These are phyloP conservation scores for Shiraia bambusicola DNA, from an alignment of 2,329 filamentous ascomycete genomes.

Conservation along the genomic window DNA sequence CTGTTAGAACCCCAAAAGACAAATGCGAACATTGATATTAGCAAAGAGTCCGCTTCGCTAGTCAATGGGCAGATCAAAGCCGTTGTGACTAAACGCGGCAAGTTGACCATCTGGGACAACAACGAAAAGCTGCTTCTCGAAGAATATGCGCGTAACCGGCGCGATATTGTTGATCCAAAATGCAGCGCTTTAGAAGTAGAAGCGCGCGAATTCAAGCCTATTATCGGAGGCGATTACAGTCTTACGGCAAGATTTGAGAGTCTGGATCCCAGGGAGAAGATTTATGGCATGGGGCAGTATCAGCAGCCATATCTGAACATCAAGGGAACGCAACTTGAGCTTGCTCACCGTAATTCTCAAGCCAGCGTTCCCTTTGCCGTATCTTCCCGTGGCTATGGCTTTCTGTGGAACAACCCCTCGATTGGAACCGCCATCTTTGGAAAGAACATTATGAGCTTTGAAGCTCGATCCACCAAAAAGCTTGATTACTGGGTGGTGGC, in stretches of 20 bases:
- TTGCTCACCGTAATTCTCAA: slow-evolving; percentile 68
- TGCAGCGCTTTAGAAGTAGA: slow-evolving; percentile 59
- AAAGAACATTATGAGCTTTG: slow-evolving; percentile 62
- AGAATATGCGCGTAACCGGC: slow-evolving; percentile 55
- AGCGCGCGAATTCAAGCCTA: slow-evolving; percentile 60
- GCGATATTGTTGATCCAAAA: slow-evolving; percentile 58
- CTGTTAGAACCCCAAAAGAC: slow-evolving; percentile 11
- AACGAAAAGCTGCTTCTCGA: slow-evolving; percentile 51
- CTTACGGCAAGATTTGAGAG: slow-evolving; percentile 62
- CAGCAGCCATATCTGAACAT: slow-evolving; percentile 65
- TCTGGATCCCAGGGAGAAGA: slow-evolving; percentile 56
- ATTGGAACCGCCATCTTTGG: slow-evolving; percentile 63
- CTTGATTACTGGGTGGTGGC: slow-evolving; percentile 68
- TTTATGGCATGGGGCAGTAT: slow-evolving; percentile 71
- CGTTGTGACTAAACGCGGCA: slow-evolving; percentile 51
- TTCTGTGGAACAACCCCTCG: slow-evolving; percentile 67
- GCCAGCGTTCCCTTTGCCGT: slow-evolving; percentile 65
- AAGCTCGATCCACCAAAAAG: slow-evolving; percentile 58
- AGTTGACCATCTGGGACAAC: slow-evolving; percentile 52
- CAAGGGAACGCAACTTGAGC: slow-evolving; percentile 63
- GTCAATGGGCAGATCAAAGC: slow-evolving; percentile 54
- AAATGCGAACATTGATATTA: slow-evolving; percentile 11
- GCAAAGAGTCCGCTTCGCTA: slow-evolving; percentile 43
- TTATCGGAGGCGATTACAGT: slow-evolving; percentile 56
- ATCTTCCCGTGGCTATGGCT: slow-evolving; percentile 61